Base-by-base conservation (phyloP, 2,329 filamentous ascomycete species). In the Metarhizium sp. region DNA sequence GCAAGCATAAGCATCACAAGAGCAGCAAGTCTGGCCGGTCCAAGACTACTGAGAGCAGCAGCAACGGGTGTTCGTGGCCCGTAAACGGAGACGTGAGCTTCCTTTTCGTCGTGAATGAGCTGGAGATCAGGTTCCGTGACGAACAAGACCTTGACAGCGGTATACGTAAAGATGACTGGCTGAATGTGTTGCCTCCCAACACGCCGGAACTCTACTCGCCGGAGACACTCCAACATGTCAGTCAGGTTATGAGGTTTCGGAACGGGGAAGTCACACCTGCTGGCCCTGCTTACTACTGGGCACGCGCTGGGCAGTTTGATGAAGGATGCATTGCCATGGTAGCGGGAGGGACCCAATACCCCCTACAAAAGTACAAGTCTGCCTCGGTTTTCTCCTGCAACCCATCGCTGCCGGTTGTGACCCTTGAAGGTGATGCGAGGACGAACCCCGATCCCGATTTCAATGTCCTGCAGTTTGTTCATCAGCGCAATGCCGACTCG, bases 61-160 rank as follows among this genome's bases (percentile, higher is more conserved):
- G 6, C 38, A 36, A 14, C 52, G 45, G 20, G 6, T 11, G 7
- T 30, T 11, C 13, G 20, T 48, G 20, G 45, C 45, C 45, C 10
- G 13, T 4, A 29, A 48, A 29, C 25, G 20, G 16, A 30, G 45
- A 48, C 6, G 20, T 65, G 2, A 67, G 63, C 38, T 75, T 75
- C 54, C 58, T 75, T 1, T 76, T 76, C 30, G 63, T 71, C 2
- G 63, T 73, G 48, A 73, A 73, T 56, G 67, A 73, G 45, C 60
- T 73, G 3, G 6, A 54, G 1, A 55, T 70, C 25, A 47, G 60
- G 6, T 49, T 50, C 6, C 60, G 60, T 6, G 20, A 30, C 5
- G 20, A 14, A 10, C 16, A 30, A 14, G 0, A 10, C 16, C 10
- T 8, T 20, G 20, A 18, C 38, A 3, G 36, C 16, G 58, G 60